Base-by-base conservation (phyloP, 2,329 filamentous ascomycete species). In the Fusarium keratoplasticum region DNA sequence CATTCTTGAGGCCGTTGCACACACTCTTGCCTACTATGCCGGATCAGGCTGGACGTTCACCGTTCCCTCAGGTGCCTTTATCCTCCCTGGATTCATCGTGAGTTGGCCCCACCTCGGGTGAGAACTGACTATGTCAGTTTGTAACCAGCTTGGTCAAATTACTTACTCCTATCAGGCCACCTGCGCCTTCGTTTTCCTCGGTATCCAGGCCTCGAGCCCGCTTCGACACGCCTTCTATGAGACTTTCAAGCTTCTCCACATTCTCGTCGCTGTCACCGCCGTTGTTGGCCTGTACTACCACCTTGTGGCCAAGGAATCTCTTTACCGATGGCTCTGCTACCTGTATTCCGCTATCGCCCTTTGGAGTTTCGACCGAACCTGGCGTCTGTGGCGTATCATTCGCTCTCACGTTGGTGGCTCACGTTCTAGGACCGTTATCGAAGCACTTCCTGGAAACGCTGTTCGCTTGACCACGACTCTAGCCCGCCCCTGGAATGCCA, bases 201-300 rank as follows among this genome's bases (percentile, higher is more conserved):
- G 89, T 44, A 83, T 95, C 64, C 93, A 94, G 76, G 93, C 93
- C 1, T 88, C 89, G 52, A 94, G 92, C 55, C 87, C 92, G 61
- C 83, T 95, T 31, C 89, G 94, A 66, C 93, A 95, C 80, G 93
- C 93, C 18, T 95, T 93, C 79, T 95, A 95, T 81, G 93, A 95
- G 82, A 89, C 87, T 2, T 95, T 95, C 87, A 90, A 95, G 81
- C 84, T 93, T 66, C 79, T 93, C 36, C 93, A 96, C 82, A 93
- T 95, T 67, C 77, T 86, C 5, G 86, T 90, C 27, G 93, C 91
- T 36, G 86, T 89, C 20, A 79, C 90, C 18, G 84, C 89, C 9
- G 83, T 94, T 64, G 87, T 89, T 44, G 92, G 89, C 13, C 82
- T 95, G 7, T 95, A 90, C 88, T 90, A 93, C 75, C 93, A 92